Base-by-base conservation (phyloP, 257 asterid species). In the Fraxinus anomala region DNA sequence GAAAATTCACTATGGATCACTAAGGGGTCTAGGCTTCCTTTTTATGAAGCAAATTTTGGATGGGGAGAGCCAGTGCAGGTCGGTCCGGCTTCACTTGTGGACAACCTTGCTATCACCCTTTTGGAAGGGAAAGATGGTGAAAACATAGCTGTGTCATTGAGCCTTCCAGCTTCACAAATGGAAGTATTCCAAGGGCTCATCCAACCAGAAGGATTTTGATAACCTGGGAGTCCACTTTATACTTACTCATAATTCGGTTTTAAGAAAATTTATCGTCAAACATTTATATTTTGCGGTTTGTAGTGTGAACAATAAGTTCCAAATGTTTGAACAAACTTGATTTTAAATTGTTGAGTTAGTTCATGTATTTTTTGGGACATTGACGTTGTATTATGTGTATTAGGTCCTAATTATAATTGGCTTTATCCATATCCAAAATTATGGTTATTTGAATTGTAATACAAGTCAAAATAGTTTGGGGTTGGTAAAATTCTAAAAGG, bases 21-120 rank as follows among this genome's bases (percentile, higher is more conserved):
- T 0, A 65, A 75, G 51, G 66, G 79, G 73, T 66, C 30, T 40
- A 76, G 79, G 79, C 73, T 76, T 40, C 79, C 79, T 13, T 76
- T 76, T 39, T 76, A 66, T 8, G 79, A 76, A 28, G 72, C 40
- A 16, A 63, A 76, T 68, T 76, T 76, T 44, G 24, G n/a, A 34
- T 66, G 79, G 79, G 79, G 73, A 42, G 42, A 76, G 33, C 79
- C 79, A 16, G 17, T 26, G 24, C 79, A 76, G 19, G 49, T 76
- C 8, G 79, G 51, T 6, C 79, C 73, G 1, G 33, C 79, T 5
- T 76, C 79, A 16, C 67, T 67, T 30, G 65, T 39, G 14, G 79
- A 75, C 5, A 75, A 65, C 42, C 79, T 75, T 17, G 65, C 16
- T 1, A 26, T 75, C 17, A 21, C 39, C 24, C 21, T 36, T 36